Evolutionary conservation across 1,284 basidiomycete genomes (phyloP), one percentile per base, ranked within the genome.

Genomic region (Moniliella sp.): DNA sequence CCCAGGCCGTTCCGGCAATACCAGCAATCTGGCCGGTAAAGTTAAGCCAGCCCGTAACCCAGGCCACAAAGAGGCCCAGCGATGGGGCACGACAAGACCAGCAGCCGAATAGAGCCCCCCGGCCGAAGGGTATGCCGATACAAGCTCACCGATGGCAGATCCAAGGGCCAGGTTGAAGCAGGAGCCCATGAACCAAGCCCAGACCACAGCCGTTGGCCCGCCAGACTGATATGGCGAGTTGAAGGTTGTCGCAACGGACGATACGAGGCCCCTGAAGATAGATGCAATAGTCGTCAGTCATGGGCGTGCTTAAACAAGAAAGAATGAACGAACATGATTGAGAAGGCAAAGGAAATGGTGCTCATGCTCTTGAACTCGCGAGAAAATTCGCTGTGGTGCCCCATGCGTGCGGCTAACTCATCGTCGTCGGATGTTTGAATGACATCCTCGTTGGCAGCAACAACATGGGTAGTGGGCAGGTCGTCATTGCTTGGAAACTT

Each of bases 1-100:
- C 83, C 51, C 79, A 88, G 61, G 86, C 83, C 2, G 80, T 83
- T 1, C 78, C 81, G 1, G 78, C 73, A 28, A 82, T 65, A 18
- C 80, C 80, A 3, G 77, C 76, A 34, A 79, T 71, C 59, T 81
- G 80, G 66, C 79, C 81, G 8, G 86, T 72, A 28, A 83, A 72
- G 58, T 86, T 88, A 31, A 88, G 46, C 46, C 51, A 58, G 25
- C 55, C 48, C 13, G 53, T 48, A 73, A 83, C 34, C 79, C 79
- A 28, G 77, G 78, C 78, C 11, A 75, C 76, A 14, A 45, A 41
- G 11, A 47, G 44, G 13, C 51, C 40, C 48, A 53, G 28, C 39
- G 40, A 10, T 36, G 36, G 1, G 55, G 55, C 0, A 58, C 55
- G 14, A 58, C 39, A 4, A 52, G 40, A 26, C 53, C 55, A n/a